Evolutionary conservation across 371 early-diverging fungal genomes (phyloP).

Genomic region (Circinella umbellata): DNA sequence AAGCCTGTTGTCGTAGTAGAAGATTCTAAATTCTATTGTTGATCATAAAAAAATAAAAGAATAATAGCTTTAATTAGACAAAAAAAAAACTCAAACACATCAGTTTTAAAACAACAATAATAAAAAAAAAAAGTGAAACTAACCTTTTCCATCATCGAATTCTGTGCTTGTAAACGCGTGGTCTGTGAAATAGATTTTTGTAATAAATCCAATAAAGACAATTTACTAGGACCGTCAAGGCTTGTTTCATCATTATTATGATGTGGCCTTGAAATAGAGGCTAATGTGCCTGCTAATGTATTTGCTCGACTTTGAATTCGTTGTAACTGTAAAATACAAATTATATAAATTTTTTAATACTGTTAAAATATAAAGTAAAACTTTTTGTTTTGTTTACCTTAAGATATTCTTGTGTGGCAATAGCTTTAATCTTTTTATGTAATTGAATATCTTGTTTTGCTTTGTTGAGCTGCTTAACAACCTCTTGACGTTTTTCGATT

Average conservation of each 20-base stretch:
- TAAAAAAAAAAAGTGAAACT: not conserved
- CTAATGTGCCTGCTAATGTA: not conserved
- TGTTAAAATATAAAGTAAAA: too few relatives aligned
- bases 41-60: not conserved
- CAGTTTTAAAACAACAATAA: not conserved
- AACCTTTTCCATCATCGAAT: slow-evolving; percentile 9
- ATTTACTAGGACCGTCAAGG: not conserved
- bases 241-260: not conserved
- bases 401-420: slow-evolving; percentile 2
- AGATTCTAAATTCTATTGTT: not conserved
- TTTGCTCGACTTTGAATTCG: not conserved
- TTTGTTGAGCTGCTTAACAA: not conserved
- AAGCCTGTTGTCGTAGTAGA: not conserved
- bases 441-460: not conserved
- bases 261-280: not conserved
- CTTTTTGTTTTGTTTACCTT: too few relatives aligned
- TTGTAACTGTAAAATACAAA: not conserved
- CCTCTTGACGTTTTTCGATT: slow-evolving; percentile 14
- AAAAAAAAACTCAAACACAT: not conserved
- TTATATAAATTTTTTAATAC: too few relatives aligned
- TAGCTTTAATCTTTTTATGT: not conserved
- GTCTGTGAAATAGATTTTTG: slow-evolving; percentile 3
- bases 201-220: not conserved
- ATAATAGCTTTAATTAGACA: not conserved
- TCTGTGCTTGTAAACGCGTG: slow-evolving; percentile 6